Evolutionary conservation across 2,329 filamentous ascomycete genomes (phyloP).

Genomic region (Aaosphaeria arxii): DNA sequence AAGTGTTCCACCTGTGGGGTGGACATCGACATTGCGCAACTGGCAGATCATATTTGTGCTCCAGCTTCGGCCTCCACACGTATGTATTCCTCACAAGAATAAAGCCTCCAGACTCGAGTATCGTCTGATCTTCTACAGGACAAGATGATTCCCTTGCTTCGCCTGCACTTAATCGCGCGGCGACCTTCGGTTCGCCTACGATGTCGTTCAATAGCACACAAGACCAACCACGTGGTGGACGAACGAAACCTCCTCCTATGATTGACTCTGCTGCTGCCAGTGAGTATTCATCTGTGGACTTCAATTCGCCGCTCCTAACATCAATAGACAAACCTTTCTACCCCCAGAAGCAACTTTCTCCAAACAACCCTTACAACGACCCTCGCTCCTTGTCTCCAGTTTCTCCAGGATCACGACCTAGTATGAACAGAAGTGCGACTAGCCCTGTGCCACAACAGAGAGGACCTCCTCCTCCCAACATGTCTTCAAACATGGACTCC

Average conservation of each 20-base stretch:
- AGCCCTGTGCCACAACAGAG: constrained; percentile 32
- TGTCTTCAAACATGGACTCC: constrained; percentile 43
- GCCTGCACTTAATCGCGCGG: constrained; percentile 30
- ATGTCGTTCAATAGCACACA: constrained; percentile 23
- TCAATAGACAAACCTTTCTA: constrained; percentile 36
- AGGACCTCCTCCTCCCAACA: constrained; percentile 32
- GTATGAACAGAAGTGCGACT: constrained; percentile 34
- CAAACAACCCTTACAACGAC: constrained; percentile 26
- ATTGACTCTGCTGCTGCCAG: constrained; percentile 60
- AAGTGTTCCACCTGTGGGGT: constrained; percentile 39
- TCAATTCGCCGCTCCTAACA: neutral
- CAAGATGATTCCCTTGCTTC: constrained; percentile 8
- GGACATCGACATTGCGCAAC: constrained; percentile 77
- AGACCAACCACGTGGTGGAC: constrained; percentile 36
- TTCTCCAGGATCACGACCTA: constrained; percentile 20
- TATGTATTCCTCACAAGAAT: constrained; percentile 22
- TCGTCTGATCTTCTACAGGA: constrained; percentile 2
- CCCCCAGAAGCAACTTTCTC: constrained; percentile 19
- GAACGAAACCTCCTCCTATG: constrained; percentile 49
- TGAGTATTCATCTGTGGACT: constrained; percentile 37
- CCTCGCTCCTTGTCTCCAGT: constrained; percentile 21
- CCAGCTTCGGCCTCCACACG: constrained; percentile 34
- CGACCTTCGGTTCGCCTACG: constrained; percentile 25
- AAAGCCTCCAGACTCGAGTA: neutral
- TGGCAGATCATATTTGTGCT: constrained; percentile 80